These are phyloP conservation scores for Nannochloropsis oceanica DNA, from an alignment of 108 stramenopile genomes.

Conservation along the genomic window DNA sequence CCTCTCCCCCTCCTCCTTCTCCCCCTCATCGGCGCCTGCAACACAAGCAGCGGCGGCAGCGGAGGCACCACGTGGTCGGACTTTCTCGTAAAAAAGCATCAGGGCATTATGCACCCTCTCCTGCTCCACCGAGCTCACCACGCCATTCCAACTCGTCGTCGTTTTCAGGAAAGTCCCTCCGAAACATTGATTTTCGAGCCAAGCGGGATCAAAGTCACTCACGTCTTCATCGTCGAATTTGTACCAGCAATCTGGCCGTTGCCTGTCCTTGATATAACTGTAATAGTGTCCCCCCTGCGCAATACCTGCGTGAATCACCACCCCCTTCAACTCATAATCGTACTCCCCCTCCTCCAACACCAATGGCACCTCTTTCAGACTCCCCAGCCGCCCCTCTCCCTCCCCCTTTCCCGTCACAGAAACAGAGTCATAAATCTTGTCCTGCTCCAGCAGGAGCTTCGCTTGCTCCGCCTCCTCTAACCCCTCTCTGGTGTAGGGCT, in stretches of 20 bases:
- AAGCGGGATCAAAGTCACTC: slow-evolving; percentile 68
- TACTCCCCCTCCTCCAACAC: slow-evolving; percentile 60
- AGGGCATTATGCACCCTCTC: slow-evolving; percentile 89
- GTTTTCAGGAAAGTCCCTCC: slow-evolving; percentile 83
- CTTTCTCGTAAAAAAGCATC: slow-evolving; percentile 94
- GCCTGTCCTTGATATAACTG: slow-evolving; percentile 77
- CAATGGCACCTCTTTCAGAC: not conserved
- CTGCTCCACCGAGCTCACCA: slow-evolving; percentile 70
- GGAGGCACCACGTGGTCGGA: slow-evolving; percentile 42
- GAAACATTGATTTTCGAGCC: slow-evolving; percentile 78
- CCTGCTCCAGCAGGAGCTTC: slow-evolving; percentile 31
- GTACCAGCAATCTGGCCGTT: slow-evolving; percentile 59
- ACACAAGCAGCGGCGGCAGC: too few species aligned
- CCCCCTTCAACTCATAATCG: slow-evolving; percentile 79
- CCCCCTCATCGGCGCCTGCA: not conserved
- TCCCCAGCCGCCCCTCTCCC: slow-evolving; percentile 12
- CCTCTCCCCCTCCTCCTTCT: slow-evolving; percentile 14
- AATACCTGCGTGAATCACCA: slow-evolving; percentile 88
- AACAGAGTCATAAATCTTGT: slow-evolving; percentile 4
- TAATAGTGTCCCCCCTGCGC: slow-evolving; percentile 97
- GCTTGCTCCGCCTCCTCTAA: slow-evolving; percentile 54
- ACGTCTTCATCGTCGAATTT: slow-evolving; percentile 96
- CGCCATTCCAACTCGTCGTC: slow-evolving; percentile 50
- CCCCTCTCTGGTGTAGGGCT: slow-evolving; percentile 80
- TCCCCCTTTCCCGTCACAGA: not conserved